These are phyloP conservation scores for Coemansia sp. DNA, from an alignment of 192 early-diverging fungal genomes.

Conservation along the genomic window DNA sequence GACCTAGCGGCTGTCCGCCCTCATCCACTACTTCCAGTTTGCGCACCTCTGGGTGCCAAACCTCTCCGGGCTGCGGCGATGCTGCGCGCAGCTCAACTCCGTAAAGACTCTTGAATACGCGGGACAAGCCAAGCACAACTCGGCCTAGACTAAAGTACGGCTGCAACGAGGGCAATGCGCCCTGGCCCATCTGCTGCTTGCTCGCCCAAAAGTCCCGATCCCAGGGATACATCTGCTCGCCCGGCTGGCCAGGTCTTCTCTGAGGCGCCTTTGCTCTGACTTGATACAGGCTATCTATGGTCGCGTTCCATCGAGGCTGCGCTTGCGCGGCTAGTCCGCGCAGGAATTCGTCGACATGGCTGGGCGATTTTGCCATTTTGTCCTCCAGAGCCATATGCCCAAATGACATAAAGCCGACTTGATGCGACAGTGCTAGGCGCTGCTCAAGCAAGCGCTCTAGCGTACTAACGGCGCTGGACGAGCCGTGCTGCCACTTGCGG, in stretches of 20 bases:
- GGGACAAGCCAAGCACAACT: constrained; percentile 80
- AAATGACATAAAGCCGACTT: constrained; percentile 79
- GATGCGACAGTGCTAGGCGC: constrained; percentile 66
- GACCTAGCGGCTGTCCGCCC: constrained; percentile 76
- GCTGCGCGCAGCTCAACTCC: constrained; percentile 79
- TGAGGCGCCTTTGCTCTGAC: background rate
- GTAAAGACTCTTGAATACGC: constrained; percentile 80
- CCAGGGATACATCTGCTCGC: constrained; percentile 62
- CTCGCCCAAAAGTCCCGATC: constrained; percentile 72
- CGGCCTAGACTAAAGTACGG: constrained; percentile 86
- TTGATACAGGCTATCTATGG: too few species aligned
- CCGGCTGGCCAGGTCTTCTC: background rate
- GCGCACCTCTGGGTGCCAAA: constrained; percentile 87
- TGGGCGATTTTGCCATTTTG: constrained; percentile 89
- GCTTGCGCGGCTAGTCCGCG: constrained; percentile 61
- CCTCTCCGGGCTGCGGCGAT: constrained; percentile 67
- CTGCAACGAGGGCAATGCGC: constrained; percentile 52
- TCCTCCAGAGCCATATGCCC: constrained; percentile 80
- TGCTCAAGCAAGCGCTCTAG: constrained; percentile 73
- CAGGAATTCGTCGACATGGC: constrained; percentile 82
- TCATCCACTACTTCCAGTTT: constrained; percentile 90
- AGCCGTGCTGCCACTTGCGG: constrained; percentile 68
- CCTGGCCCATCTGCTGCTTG: constrained; percentile 37
- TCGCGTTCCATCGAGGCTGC: constrained; percentile 47
- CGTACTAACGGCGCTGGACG: constrained; percentile 56